Evolutionary conservation across 352 stramenopile genomes (phyloP), one percentile per base, ranked within the genome.

Genomic region (Saprolegnia parasitica): DNA sequence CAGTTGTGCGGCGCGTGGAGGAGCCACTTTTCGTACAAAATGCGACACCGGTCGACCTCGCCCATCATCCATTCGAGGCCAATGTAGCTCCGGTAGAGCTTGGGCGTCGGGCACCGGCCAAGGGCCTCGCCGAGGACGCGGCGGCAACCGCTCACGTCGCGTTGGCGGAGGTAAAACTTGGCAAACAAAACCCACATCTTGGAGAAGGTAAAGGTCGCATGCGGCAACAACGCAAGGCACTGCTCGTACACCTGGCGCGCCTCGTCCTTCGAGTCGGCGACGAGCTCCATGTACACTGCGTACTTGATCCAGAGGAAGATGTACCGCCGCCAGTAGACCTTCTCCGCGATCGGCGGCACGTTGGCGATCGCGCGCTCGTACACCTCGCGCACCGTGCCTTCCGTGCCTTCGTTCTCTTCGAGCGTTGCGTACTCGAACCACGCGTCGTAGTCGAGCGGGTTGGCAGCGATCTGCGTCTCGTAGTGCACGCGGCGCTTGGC

Each of bases 231-330:
- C 23, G 84, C 77, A 0, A 99, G 71, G 52, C 94, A 98, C 21
- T 85, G 91, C 72, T 96, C 84, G 78, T 99, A 99, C 39, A 99
- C 90, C 70, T 98, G 90, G 26, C 89, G 74, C 15, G 76, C 80
- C 24, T 84, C 80, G 52, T 91, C 84, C 37, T n/a, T 61, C 29
- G 63, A 70, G 0, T 87, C 77, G 0, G 86, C 89, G 23, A 96
- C 76, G 13, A 99, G 77, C 81, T 99, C 97, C 78, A 99, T 96
- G 66, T 97, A 99, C 3, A 98, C 74, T 8, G 97, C 96, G 75
- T 99, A 99, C 74, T 99, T 99, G 74, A 99, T 98, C 97, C 97
- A 99, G 23, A 99, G 77, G 75, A 98, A 99, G 67, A 99, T 98
- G 76, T 99, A 99, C 15, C 97, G 77, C 60, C 91, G 93, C 97